These are phyloP conservation scores for Arthromyces matolae DNA, from an alignment of 768 basidiomycete species.

Conservation along the genomic window DNA sequence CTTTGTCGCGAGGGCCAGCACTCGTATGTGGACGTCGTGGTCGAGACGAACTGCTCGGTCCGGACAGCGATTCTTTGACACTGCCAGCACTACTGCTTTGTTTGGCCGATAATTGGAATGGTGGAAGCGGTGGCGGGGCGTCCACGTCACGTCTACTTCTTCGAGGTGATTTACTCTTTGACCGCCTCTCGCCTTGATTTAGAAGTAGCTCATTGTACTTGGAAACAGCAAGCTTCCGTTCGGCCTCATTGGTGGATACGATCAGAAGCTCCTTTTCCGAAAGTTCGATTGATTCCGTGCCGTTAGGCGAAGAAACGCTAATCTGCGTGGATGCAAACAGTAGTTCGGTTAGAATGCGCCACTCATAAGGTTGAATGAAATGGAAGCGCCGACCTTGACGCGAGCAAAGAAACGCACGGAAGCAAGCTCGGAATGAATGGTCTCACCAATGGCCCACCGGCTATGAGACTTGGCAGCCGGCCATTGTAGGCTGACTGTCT, in stretches of 20 bases:
- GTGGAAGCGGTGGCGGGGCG: constrained; percentile 38
- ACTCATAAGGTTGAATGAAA: constrained; percentile 10
- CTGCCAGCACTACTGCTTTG: constrained; percentile 10
- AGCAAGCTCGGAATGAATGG: constrained; percentile 60
- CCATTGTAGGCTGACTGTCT: constrained; percentile 70
- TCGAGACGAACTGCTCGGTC: constrained; percentile 1
- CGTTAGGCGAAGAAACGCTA: constrained; percentile 49
- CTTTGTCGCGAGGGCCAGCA: constrained; percentile 63
- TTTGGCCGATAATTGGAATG: constrained; percentile 19
- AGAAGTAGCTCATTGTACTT: constrained; percentile 49
- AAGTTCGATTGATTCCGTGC: constrained; percentile 67
- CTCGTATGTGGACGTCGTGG: constrained; percentile 67
- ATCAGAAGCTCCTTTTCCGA: constrained; percentile 63
- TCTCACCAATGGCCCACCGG: constrained; percentile 80
- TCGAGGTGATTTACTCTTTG: constrained; percentile 58
- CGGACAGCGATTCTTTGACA: constrained; percentile 4
- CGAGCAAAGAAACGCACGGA: constrained; percentile 68
- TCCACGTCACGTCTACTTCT: constrained; percentile 35
- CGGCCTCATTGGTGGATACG: constrained; percentile 66
- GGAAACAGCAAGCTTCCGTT: constrained; percentile 60
- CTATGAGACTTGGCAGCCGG: constrained; percentile 62
- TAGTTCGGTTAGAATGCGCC: constrained; percentile 16
- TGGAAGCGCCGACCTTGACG: constrained; percentile 49
- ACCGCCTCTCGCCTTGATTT: constrained; percentile 28
- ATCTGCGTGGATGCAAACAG: constrained; percentile 34